A percentile compares a stretch with the other conserved stretches of the same genome.
phyloP scores from a whole-genome alignment of 805 yeast species.

The Candida ulmi region DNA sequence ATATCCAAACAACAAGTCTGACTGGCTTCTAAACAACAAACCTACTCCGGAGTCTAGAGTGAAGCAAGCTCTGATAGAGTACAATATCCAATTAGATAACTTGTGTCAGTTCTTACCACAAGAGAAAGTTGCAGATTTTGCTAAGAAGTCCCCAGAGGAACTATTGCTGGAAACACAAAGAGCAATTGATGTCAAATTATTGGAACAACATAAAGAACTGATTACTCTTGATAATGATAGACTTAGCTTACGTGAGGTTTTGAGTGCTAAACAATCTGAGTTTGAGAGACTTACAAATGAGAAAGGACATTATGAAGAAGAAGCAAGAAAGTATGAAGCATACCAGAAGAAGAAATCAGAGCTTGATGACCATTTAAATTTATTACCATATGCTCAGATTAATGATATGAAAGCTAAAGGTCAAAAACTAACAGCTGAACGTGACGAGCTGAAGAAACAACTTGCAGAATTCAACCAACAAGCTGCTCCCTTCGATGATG shows the following conservation, averaged over 20 bases:
- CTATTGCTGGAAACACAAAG: slow-evolving; percentile 73
- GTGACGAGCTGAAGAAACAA: slow-evolving; percentile 22
- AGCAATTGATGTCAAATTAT: slow-evolving; percentile 63
- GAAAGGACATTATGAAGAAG: slow-evolving; percentile 37
- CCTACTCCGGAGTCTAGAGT: slow-evolving; percentile 39
- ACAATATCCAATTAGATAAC: slow-evolving; percentile 83
- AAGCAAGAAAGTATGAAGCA: slow-evolving; percentile 41
- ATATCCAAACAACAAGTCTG: slow-evolving; percentile 34
- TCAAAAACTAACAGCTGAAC: slow-evolving; percentile 19
- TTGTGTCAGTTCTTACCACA: slow-evolving; percentile 94
- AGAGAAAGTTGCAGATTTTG: slow-evolving; percentile 90
- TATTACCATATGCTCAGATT: slow-evolving; percentile 43
- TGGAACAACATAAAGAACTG: slow-evolving; percentile 51
- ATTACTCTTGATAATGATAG: slow-evolving; percentile 43
- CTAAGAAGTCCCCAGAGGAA: slow-evolving; percentile 70
- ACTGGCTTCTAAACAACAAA: slow-evolving; percentile 45
- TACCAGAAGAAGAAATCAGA: slow-evolving; percentile 42
- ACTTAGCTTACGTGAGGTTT: slow-evolving; percentile 31
- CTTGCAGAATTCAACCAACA: slow-evolving; percentile 21
- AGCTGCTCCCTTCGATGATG: slow-evolving; percentile 18
- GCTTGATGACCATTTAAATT: slow-evolving; percentile 40
- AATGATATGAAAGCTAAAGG: slow-evolving; percentile 28
- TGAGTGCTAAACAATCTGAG: slow-evolving; percentile 23
- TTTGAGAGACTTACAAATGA: slow-evolving; percentile 29
- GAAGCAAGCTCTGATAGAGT: slow-evolving; percentile 35